Conservation (phyloP, 257 asterid species). For the Nicotiana benthamiana region DNA sequence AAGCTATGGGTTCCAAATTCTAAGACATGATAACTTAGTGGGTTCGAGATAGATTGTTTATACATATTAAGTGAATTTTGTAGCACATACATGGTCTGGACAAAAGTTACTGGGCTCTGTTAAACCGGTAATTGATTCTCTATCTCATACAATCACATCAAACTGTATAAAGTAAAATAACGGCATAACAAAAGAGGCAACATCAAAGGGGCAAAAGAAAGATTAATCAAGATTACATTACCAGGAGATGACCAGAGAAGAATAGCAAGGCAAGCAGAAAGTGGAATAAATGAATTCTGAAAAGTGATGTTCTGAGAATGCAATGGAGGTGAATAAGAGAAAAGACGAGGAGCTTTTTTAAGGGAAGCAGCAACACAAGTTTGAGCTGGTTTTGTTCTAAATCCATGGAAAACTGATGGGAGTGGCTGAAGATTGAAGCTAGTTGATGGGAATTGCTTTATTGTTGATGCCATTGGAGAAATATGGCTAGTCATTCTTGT, state of each 20-base stretch:
- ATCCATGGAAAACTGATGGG: conserved; percentile 6
- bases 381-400: conserved; percentile 17
- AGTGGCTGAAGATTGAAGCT: neutral
- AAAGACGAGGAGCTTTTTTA: neutral
- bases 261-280: conserved; percentile 46
- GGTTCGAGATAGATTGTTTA: neutral
- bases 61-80: neutral
- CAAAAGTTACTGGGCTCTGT: no score
- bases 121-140: neutral
- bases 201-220: neutral
- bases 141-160: neutral
- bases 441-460: neutral
- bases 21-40: no score
- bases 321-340: neutral
- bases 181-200: conserved; percentile 8
- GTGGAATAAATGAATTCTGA: conserved; percentile 17
- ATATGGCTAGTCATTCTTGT: neutral
- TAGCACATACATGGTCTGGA: no score
- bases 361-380: neutral
- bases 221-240: conserved; percentile 9
- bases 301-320: neutral
- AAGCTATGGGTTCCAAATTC: neutral
- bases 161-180: neutral
- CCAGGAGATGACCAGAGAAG: conserved; percentile 50
- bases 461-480: neutral